Percentiles rank a stretch among this genome's conserved stretches.
These are phyloP conservation scores for Chenopodium suecicum DNA, from an alignment of 148 eudicot genomes.

Conservation along the genomic window DNA sequence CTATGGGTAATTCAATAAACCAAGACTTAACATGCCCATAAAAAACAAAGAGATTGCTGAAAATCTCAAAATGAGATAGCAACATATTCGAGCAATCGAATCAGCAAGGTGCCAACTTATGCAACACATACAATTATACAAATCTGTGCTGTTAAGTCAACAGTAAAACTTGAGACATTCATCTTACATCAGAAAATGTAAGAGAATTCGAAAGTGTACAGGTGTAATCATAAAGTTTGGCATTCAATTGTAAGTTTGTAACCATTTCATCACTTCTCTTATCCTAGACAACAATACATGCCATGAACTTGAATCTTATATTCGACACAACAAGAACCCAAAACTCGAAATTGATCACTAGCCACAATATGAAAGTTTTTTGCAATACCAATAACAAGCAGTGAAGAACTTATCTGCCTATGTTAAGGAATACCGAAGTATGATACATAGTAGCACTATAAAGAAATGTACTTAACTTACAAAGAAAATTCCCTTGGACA, in stretches of 20 bases:
- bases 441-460: not conserved
- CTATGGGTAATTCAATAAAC: no score
- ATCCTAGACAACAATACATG: not conserved
- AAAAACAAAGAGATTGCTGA: not conserved
- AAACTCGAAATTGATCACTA: not conserved
- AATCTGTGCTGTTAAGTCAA: not conserved
- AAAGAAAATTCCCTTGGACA: conserved; percentile 78
- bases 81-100: no score
- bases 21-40: not conserved
- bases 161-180: not conserved
- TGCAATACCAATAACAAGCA: not conserved
- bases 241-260: not conserved
- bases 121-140: no score
- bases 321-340: not conserved
- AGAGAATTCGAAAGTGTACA: not conserved
- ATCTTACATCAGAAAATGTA: no score
- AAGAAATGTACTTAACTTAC: conserved; percentile 35
- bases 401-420: not conserved
- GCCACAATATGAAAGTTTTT: no score
- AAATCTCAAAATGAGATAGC: not conserved
- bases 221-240: not conserved
- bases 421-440: not conserved
- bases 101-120: no score
- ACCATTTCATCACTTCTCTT: not conserved
- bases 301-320: not conserved